phyloP scores from a whole-genome alignment of 768 basidiomycete species.

The Collybiopsis confluens region DNA sequence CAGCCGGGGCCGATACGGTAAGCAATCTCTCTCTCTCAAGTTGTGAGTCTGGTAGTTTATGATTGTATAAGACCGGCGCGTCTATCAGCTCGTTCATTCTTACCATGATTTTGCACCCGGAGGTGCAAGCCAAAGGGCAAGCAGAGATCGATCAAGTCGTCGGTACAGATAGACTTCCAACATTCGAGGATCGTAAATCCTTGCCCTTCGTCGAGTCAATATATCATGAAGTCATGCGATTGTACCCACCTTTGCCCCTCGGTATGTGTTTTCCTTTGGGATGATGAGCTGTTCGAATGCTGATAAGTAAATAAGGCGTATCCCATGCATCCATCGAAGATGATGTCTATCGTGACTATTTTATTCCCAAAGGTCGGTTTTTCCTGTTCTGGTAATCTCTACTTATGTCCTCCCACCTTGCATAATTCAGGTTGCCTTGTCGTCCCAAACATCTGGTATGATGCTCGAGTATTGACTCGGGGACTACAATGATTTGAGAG shows the following conservation, averaged over 20 bases:
- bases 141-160: not conserved
- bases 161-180: not conserved
- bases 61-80: not conserved
- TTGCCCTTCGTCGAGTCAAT: constrained; percentile 4
- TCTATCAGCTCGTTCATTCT: constrained; percentile 11
- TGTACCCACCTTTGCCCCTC: not conserved
- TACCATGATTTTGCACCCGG: constrained; percentile 5
- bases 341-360: constrained; percentile 10
- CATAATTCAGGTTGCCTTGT: not conserved
- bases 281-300: not conserved
- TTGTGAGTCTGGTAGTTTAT: no score
- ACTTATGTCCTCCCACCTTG: no score
- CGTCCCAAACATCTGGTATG: constrained; percentile 5
- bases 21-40: not conserved
- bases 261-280: not conserved
- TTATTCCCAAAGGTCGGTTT: constrained; percentile 20
- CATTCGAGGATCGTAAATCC: not conserved
- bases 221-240: not conserved
- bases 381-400: no score
- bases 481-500: not conserved
- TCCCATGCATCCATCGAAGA: constrained; percentile 18
- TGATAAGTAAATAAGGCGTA: not conserved
- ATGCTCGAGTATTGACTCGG: not conserved
- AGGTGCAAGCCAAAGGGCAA: not conserved
- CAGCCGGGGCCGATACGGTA: not conserved